These are phyloP conservation scores for Helianthus annuus DNA, from an alignment of 129 eudicot genomes.

Conservation along the genomic window DNA sequence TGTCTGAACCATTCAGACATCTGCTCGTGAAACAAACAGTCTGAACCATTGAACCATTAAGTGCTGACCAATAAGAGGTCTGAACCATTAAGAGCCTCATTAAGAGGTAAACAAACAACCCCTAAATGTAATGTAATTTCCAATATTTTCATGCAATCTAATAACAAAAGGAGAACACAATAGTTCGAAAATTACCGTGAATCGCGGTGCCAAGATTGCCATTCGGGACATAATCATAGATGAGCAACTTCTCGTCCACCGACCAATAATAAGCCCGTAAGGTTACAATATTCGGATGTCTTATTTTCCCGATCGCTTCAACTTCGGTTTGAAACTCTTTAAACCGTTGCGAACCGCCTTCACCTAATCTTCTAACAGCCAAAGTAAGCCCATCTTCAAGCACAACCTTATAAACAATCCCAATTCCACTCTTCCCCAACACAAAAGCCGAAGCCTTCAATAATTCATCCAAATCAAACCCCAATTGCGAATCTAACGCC, in stretches of 20 bases:
- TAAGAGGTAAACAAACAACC: too few relatives aligned
- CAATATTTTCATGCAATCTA: neutral
- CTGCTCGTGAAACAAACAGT: too few relatives aligned
- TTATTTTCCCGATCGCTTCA: conserved; percentile 91
- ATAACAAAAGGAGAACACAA: neutral
- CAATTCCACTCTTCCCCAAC: conserved; percentile 94
- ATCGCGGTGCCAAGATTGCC: conserved; percentile 82
- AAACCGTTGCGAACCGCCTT: conserved; percentile 97
- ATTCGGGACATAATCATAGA: conserved; percentile 77
- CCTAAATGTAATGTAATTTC: neutral
- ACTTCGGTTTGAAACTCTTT: conserved; percentile 97
- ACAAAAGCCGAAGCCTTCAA: conserved; percentile 97
- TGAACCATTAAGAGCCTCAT: too few relatives aligned
- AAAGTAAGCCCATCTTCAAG: conserved; percentile 88
- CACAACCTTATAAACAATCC: conserved; percentile 96
- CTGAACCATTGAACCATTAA: too few relatives aligned
- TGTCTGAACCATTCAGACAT: too few relatives aligned
- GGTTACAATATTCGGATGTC: conserved; percentile 84
- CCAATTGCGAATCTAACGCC: conserved; percentile 67
- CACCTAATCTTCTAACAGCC: conserved; percentile 95
- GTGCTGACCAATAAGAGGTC: too few relatives aligned
- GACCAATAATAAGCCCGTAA: conserved; percentile 95
- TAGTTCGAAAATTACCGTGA: conserved; percentile 55
- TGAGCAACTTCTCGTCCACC: conserved; percentile 93
- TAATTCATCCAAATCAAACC: conserved; percentile 87